Conservation (phyloP, 352 stramenopile species). For the Phytopythium sindhum region DNA sequence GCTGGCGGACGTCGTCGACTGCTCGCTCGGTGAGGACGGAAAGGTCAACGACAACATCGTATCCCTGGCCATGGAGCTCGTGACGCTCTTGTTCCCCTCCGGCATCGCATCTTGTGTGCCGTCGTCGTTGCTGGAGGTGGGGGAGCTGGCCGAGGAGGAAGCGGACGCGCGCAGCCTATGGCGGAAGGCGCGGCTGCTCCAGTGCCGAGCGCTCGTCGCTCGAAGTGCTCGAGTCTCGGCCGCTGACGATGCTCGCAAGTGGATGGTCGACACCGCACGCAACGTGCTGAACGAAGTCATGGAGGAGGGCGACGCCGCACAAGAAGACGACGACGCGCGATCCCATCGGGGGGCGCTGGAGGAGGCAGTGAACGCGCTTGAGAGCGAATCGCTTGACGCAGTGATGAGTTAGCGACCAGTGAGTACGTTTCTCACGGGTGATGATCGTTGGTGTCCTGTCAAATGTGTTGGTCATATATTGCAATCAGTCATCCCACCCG, state of each 20-base stretch:
- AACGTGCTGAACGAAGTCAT: not conserved
- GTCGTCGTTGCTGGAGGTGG: slow-evolving; percentile 25
- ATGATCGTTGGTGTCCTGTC: not conserved
- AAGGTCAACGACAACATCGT: not conserved
- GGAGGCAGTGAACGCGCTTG: not conserved
- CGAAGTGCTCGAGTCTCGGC: no score
- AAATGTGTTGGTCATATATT: not conserved
- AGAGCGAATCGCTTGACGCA: not conserved
- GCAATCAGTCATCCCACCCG: not conserved
- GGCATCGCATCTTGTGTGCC: slow-evolving; percentile 21
- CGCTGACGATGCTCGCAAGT: not conserved
- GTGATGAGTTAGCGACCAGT: not conserved
- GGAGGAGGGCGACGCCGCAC: not conserved
- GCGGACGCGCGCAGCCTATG: slow-evolving; percentile 39
- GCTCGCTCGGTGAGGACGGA: not conserved
- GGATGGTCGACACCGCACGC: not conserved
- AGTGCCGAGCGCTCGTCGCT: slow-evolving; percentile 22
- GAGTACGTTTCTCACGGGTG: not conserved
- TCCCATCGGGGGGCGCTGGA: not conserved
- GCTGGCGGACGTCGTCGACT: slow-evolving; percentile 7
- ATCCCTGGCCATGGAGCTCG: slow-evolving; percentile 18
- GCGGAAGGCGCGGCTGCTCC: slow-evolving; percentile 36
- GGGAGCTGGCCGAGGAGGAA: slow-evolving; percentile 47
- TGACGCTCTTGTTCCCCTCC: slow-evolving; percentile 32
- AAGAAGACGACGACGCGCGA: not conserved